Evolutionary conservation across 345 rosid species (phyloP).

Genomic region (Sapria himalayana): DNA sequence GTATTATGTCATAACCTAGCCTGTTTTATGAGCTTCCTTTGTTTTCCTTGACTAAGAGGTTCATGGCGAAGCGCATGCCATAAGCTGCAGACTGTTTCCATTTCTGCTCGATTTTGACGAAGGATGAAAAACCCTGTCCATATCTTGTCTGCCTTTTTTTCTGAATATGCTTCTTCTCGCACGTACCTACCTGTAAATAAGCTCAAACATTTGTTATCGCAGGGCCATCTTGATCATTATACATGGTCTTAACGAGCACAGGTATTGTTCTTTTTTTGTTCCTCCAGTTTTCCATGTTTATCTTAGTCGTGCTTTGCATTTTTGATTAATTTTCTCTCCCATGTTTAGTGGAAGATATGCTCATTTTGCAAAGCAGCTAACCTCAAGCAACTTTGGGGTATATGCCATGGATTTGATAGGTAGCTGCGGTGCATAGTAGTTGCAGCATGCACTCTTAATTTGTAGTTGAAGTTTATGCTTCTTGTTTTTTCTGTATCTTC

Average conservation of each 20-base stretch:
- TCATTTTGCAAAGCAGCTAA: conserved; percentile 74
- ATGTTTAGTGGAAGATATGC: conserved; percentile 65
- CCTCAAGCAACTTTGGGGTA: conserved; percentile 44
- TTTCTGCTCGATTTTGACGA: no score
- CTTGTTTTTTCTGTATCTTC: not conserved
- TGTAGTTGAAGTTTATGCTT: conserved; percentile 7
- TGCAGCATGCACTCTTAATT: no score
- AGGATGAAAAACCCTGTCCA: no score
- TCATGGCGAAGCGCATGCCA: no score
- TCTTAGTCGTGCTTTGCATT: not conserved
- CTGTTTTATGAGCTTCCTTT: no score
- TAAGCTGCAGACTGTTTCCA: no score
- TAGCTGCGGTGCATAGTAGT: conserved; percentile 12
- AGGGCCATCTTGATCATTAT: conserved; percentile 80
- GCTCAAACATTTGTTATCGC: conserved; percentile 13
- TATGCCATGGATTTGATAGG: conserved; percentile 98
- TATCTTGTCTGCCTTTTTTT: no score
- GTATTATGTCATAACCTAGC: no score
- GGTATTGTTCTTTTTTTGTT: conserved; percentile 24
- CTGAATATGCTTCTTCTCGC: no score
- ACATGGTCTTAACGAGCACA: conserved; percentile 90
- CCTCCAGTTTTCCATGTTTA: not conserved
- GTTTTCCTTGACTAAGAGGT: no score
- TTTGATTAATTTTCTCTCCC: not conserved
- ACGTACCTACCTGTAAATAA: no score